Evolutionary conservation across 2,329 filamentous ascomycete species (phyloP).

Genomic region (Hortaea werneckii): DNA sequence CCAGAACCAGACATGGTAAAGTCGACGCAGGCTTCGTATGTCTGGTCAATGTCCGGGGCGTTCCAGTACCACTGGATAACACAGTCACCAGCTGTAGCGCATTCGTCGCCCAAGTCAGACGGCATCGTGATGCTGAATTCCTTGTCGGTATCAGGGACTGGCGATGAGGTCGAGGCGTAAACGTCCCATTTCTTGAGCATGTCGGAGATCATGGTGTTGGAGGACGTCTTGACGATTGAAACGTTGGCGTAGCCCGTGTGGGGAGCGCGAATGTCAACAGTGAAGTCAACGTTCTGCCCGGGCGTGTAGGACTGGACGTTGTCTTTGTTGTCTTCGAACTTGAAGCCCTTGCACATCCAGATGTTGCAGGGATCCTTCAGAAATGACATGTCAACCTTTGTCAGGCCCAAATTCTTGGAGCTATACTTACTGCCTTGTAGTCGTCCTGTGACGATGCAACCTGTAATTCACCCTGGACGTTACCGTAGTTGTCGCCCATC

Average conservation of each 20-base stretch:
- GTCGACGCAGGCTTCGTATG: conserved; percentile 54
- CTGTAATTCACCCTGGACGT: conserved; percentile 47
- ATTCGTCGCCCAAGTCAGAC: conserved; percentile 35
- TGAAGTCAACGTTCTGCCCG: conserved; percentile 38
- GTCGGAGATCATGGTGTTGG: conserved; percentile 37
- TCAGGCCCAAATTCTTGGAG: too few relatives aligned
- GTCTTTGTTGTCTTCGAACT: conserved; percentile 45
- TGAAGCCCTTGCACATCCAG: conserved; percentile 32
- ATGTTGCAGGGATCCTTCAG: conserved; percentile 9
- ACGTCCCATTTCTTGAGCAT: conserved; percentile 45
- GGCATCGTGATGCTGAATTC: conserved; percentile 47
- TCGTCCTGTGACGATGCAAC: conserved; percentile 26
- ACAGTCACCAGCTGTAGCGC: conserved; percentile 40
- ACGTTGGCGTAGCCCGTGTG: conserved; percentile 50
- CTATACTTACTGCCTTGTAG: conserved; percentile 10
- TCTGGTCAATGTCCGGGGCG: conserved; percentile 45
- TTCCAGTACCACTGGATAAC: conserved; percentile 57
- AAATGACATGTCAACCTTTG: too few relatives aligned
- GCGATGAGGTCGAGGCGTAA: conserved; percentile 42
- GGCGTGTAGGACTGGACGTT: conserved; percentile 43
- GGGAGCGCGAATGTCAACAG: conserved; percentile 40
- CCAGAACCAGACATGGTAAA: conserved; percentile 30
- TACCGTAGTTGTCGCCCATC: conserved; percentile 45
- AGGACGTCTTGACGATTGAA: conserved; percentile 46
- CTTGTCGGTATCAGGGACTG: conserved; percentile 36